These are phyloP conservation scores for Silene latifolia DNA, from an alignment of 148 eudicot species.

Conservation along the genomic window DNA sequence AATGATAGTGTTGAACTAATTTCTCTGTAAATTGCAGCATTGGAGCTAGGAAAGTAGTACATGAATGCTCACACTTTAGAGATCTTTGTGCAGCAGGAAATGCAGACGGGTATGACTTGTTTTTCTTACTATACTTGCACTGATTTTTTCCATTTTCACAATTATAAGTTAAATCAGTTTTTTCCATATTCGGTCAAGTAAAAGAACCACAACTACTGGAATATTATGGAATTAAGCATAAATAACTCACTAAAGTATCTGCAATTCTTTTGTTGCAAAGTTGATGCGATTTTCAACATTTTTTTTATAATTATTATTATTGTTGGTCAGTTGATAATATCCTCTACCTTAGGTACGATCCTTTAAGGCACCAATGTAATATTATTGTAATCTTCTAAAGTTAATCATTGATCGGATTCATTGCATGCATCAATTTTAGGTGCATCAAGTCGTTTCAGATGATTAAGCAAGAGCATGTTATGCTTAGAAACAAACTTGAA, in stretches of 20 bases:
- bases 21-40: slow-evolving; percentile 48
- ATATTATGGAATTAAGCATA: not conserved
- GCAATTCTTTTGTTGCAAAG: not conserved
- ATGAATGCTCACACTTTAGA: slow-evolving; percentile 60
- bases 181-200: no score
- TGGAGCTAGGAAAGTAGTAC: slow-evolving; percentile 71
- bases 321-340: not conserved
- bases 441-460: slow-evolving; percentile 58
- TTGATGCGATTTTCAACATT: not conserved
- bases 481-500: slow-evolving; percentile 60
- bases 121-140: not conserved
- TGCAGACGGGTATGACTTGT: slow-evolving; percentile 49
- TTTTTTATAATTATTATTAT: no score
- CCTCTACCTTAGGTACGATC: not conserved
- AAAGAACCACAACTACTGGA: no score
- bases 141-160: not conserved
- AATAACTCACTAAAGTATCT: not conserved
- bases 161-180: no score
- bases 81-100: slow-evolving; percentile 56
- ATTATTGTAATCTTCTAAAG: not conserved
- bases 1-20: not conserved
- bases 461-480: slow-evolving; percentile 59
- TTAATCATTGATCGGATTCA: not conserved
- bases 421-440: slow-evolving; percentile 29
- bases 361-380: not conserved